These are phyloP conservation scores for Saturnispora sanitii DNA, from an alignment of 805 yeast genomes.

Conservation along the genomic window DNA sequence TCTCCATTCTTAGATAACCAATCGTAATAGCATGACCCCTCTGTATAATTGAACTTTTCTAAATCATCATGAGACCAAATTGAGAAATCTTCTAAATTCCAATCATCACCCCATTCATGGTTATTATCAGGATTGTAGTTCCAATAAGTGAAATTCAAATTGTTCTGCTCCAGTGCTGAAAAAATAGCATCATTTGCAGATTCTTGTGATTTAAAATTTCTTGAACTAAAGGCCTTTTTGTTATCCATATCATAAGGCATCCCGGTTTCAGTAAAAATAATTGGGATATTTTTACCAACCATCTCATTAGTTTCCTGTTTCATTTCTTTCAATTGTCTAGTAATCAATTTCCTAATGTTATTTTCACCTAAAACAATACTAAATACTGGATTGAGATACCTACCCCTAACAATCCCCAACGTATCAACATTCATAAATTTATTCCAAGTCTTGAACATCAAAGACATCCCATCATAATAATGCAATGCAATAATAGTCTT, in stretches of 20 bases:
- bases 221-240: constrained; percentile 56
- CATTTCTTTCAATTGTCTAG: constrained; percentile 59
- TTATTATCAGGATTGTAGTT: constrained; percentile 64
- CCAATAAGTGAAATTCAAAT: constrained; percentile 76
- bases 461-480: constrained; percentile 88
- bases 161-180: constrained; percentile 66
- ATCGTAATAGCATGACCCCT: constrained; percentile 7
- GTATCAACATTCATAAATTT: constrained; percentile 77
- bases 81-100: constrained; percentile 93
- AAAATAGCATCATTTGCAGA: constrained; percentile 77
- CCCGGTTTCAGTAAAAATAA: constrained; percentile 88
- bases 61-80: constrained; percentile 66
- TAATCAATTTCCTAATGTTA: constrained; percentile 63
- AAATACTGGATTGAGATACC: constrained; percentile 60
- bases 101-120: constrained; percentile 81
- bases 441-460: constrained; percentile 89
- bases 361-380: constrained; percentile 76
- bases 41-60: neutral
- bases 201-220: constrained; percentile 65
- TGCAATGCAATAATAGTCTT: constrained; percentile 77
- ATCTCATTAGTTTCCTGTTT: constrained; percentile 49
- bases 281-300: constrained; percentile 59
- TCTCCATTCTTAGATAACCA: constrained; percentile 12
- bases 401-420: constrained; percentile 72
- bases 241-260: constrained; percentile 95